Conservation (phyloP, 1,284 basidiomycete genomes). For the Boletus sp. region DNA sequence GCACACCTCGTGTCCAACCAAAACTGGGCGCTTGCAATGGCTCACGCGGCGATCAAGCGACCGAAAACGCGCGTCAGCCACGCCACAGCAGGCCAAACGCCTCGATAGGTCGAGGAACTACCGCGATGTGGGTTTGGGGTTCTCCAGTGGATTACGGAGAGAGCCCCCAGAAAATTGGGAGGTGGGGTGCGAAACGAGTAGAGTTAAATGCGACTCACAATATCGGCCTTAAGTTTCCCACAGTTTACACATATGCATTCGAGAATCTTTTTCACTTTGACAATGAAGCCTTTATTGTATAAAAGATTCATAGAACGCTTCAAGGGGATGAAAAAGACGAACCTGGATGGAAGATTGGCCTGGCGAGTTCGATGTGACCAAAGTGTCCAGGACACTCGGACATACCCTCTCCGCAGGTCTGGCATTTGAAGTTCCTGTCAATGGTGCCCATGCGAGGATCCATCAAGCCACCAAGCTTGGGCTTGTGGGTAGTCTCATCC, state of each 20-base stretch:
- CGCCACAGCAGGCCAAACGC: conserved; percentile 75
- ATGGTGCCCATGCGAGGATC: conserved; percentile 99
- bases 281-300: conserved; percentile 80
- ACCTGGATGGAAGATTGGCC: conserved; percentile 98
- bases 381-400: conserved; percentile 98
- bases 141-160: conserved; percentile 81
- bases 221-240: conserved; percentile 96
- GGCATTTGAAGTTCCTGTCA: conserved; percentile 99
- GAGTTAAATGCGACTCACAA: conserved; percentile 83
- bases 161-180: conserved; percentile 94
- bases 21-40: conserved; percentile 64
- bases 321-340: conserved; percentile 35
- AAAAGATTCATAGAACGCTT: not conserved
- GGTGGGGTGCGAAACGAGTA: conserved; percentile 90
- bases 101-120: conserved; percentile 72
- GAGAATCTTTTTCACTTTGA: conserved; percentile 99
- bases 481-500: conserved; percentile 90
- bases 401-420: conserved; percentile 99
- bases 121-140: conserved; percentile 86
- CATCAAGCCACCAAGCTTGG: conserved; percentile 93
- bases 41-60: conserved; percentile 87
- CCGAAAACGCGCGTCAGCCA: conserved; percentile 78
- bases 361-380: conserved; percentile 96
- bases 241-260: conserved; percentile 99
- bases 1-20: conserved; percentile 82